Evolutionary conservation across 768 basidiomycete genomes (phyloP).

Genomic region (Austroboletus festivus): DNA sequence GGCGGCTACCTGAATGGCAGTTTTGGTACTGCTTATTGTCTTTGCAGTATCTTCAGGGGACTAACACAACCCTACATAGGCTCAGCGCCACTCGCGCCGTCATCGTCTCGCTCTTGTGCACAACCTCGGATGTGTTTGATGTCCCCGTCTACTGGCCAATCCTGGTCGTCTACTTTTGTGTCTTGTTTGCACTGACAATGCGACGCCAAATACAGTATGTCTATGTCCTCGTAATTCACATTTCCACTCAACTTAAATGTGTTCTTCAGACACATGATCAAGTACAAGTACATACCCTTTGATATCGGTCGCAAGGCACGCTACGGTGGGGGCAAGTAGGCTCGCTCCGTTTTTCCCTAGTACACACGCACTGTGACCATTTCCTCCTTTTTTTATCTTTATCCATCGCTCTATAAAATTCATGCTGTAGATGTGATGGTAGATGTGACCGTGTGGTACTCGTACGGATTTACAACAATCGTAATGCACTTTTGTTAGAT

Average conservation of each 20-base stretch:
- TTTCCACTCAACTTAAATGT: conserved; percentile 7
- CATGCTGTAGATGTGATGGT: conserved; percentile 13
- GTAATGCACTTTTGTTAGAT: conserved; percentile 20
- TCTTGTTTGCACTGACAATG: conserved; percentile 94
- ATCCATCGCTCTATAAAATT: conserved; percentile 4
- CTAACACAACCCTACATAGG: conserved; percentile 44
- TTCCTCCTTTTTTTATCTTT: conserved; percentile 3
- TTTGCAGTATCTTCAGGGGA: background rate
- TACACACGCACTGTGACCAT: conserved; percentile 2
- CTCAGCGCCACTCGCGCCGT: conserved; percentile 88
- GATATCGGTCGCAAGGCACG: conserved; percentile 92
- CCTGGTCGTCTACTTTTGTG: conserved; percentile 94
- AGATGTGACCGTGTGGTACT: conserved; percentile 21
- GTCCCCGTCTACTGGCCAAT: conserved; percentile 99
- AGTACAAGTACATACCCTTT: conserved; percentile 96
- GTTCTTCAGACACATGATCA: conserved; percentile 89
- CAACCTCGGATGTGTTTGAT: conserved; percentile 83
- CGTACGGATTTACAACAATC: conserved; percentile 29
- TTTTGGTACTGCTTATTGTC: conserved; percentile 64
- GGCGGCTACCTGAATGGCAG: conserved; percentile 94
- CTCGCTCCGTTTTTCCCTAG: background rate
- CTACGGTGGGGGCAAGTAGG: conserved; percentile 62
- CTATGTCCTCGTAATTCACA: background rate
- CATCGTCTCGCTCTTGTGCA: conserved; percentile 74
- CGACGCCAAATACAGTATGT: conserved; percentile 91